Base-by-base conservation (phyloP, 495 filamentous ascomycete species). In the Aspergillus haitiensis region DNA sequence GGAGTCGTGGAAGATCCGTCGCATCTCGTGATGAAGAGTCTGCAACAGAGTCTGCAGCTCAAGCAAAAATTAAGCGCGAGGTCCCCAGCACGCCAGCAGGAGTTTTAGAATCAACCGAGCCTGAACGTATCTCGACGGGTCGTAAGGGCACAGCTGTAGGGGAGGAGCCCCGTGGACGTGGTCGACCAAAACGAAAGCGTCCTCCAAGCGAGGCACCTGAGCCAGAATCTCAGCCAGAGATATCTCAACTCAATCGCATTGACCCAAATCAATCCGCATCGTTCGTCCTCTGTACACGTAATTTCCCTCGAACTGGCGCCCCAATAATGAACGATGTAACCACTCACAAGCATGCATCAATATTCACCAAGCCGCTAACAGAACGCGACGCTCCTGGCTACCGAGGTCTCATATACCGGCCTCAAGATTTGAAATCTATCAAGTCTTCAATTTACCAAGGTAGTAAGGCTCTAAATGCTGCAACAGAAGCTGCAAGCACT, bases 361-460 rank as follows among this genome's bases (percentile, higher is more conserved):
- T 92, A 63, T 98, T 98, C 68, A 85, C 86, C 18, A 84, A 85
- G 52, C 90, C 93, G 2, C 82, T 98, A 35, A 89, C 88, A 34
- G 91, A 95, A 51, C 85, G 84, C 39, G 86, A 93, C 64, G 94
- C 93, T 0, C 90, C 91, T 2, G 92, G 92, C 5, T 98, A 98
- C 70, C 86, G 84, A 58, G 88, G 90, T 62, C 84, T 97, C 47
- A 89, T 98, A 57, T 85, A 89, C 58, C 86, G 87, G 27, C 90
- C 93, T 5, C 92, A 96, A 64, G 91, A 97, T 69, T 80, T 98
- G 16, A 97, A 96, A 69, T 84, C 84, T 7, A 94, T 97, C 68
- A 86, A 88, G 48, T 82, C 86, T 16, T 89, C 89, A 45, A 88
- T 97, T 61, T 81, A 79, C 10, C 85, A 86, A 50, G 94, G 93